A percentile compares a stretch with the other conserved stretches of the same genome.
Conservation (phyloP, 371 early-diverging fungal genomes). For the Mortierella sp. region DNA sequence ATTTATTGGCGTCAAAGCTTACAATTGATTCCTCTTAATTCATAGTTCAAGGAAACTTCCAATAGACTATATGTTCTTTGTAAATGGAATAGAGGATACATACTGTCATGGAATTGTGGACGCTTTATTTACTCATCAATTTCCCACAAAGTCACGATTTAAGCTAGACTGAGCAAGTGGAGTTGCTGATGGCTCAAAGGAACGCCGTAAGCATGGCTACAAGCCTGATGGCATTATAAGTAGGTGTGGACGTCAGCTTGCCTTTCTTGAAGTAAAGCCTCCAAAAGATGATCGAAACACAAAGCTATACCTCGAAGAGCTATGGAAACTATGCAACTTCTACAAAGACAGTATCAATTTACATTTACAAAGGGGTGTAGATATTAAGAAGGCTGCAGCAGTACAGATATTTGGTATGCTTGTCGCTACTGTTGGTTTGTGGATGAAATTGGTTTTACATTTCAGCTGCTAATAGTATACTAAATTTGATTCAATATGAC, state of each 20-base stretch:
- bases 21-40: not conserved
- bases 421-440: not conserved
- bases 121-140: slow-evolving; percentile 12
- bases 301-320: slow-evolving; percentile 5
- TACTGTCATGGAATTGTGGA: slow-evolving; percentile 19
- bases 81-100: slow-evolving; percentile 16
- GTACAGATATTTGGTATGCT: slow-evolving; percentile 21
- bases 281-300: slow-evolving; percentile 6
- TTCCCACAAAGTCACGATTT: not conserved
- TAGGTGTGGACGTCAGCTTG: not conserved
- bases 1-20: not conserved
- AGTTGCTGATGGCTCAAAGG: slow-evolving; percentile 14
- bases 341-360: slow-evolving; percentile 16
- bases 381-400: slow-evolving; percentile 7
- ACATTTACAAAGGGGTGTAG: not conserved
- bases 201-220: slow-evolving; percentile 12
- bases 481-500: not conserved
- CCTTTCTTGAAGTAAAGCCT: slow-evolving; percentile 26
- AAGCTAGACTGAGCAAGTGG: slow-evolving; percentile 21
- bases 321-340: slow-evolving; percentile 19
- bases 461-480: not conserved
- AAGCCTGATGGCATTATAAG: slow-evolving; percentile 31
- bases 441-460: no score
- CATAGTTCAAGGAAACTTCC: slow-evolving; percentile 14
- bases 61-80: not conserved